Percentiles rank a stretch among this genome's conserved stretches.
Conservation (phyloP, 495 filamentous ascomycete genomes). For the Thozetella sp. region DNA sequence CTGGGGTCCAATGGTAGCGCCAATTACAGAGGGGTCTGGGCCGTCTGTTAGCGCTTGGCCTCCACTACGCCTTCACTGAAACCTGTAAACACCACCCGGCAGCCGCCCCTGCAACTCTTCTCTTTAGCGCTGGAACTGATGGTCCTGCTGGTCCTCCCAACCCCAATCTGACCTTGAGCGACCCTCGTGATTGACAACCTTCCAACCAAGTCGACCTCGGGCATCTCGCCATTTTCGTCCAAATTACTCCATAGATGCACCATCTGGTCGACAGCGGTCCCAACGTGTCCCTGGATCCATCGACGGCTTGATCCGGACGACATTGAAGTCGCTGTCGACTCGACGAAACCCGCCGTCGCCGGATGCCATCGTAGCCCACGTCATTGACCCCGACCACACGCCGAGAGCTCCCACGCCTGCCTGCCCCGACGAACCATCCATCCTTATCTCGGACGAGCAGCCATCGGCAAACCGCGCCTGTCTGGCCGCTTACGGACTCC, state of each 20-base stretch:
- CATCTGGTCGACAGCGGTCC: neutral
- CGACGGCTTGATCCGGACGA: neutral
- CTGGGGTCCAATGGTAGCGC: neutral
- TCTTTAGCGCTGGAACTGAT: neutral
- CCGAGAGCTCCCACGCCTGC: neutral
- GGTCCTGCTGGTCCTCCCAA: too few relatives aligned
- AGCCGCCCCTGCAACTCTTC: neutral
- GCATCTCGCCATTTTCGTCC: slow-evolving; percentile 10
- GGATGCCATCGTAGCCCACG: slow-evolving; percentile 1
- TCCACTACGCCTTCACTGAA: neutral
- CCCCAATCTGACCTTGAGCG: neutral
- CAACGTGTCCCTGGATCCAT: neutral
- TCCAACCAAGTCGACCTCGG: neutral
- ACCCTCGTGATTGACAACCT: slow-evolving; percentile 7
- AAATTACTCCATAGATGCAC: slow-evolving; percentile 4
- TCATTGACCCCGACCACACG: slow-evolving; percentile 1
- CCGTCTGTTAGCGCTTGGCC: neutral
- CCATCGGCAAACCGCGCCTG: neutral
- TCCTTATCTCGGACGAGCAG: neutral
- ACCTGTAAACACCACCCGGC: neutral
- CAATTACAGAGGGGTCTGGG: neutral
- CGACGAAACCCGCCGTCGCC: neutral
- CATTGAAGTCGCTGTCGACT: too few relatives aligned
- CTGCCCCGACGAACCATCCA: neutral
- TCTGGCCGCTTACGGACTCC: neutral